These are phyloP conservation scores for Colletotrichum horii DNA, from an alignment of 2,329 filamentous ascomycete species.

Conservation along the genomic window DNA sequence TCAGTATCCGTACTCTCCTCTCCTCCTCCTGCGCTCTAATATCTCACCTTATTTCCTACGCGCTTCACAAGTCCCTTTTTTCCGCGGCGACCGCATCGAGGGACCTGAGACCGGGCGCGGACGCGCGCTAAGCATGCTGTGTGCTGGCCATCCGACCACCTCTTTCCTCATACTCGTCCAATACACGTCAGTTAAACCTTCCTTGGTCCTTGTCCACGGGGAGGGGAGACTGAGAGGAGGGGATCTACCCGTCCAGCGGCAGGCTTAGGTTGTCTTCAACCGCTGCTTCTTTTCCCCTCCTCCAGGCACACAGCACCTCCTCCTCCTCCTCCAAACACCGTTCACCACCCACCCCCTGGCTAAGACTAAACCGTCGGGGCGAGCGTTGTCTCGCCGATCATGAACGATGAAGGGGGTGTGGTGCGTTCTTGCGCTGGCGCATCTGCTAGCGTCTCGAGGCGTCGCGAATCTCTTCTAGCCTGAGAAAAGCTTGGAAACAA, in stretches of 20 bases:
- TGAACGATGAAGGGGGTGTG: neutral
- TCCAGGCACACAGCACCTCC: neutral
- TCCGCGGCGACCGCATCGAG: neutral
- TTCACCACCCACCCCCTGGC: neutral
- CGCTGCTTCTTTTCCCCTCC: neutral
- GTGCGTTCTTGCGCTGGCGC: neutral
- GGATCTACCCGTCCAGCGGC: conserved; percentile 10
- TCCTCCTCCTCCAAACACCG: neutral
- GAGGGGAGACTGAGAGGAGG: neutral
- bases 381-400: conserved; percentile 17
- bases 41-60: neutral
- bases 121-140: neutral
- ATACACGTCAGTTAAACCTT: conserved; percentile 3
- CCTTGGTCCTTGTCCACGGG: neutral
- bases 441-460: conserved; percentile 9
- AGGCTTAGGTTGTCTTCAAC: neutral
- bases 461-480: neutral
- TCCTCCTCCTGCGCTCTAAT: neutral
- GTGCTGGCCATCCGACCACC: neutral
- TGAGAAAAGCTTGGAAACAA: neutral
- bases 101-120: neutral
- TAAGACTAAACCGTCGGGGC: conserved; percentile 4
- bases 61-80: neutral
- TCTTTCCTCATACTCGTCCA: neutral
- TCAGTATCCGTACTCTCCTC: neutral